phyloP scores from a whole-genome alignment of 352 stramenopile species.

The Saprolegnia parasitica region DNA sequence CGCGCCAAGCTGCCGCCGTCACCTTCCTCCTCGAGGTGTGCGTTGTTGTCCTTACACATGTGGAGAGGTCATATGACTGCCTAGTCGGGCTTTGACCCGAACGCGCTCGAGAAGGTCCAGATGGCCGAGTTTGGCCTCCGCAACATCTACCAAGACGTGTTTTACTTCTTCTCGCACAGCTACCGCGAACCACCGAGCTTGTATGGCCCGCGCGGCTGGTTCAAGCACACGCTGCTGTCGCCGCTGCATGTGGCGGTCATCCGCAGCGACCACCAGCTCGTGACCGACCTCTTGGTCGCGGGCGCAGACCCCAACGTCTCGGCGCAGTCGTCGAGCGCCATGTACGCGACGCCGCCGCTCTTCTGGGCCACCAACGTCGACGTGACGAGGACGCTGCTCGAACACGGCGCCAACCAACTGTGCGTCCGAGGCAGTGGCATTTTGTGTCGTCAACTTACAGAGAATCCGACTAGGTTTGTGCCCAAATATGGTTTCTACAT shows the following conservation, averaged over 20 bases:
- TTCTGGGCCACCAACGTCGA: conserved; percentile 67
- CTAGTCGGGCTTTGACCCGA: conserved; percentile 18
- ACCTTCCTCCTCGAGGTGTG: conserved; percentile 1
- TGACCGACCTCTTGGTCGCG: conserved; percentile 52
- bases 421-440: too few relatives aligned
- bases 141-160: conserved; percentile 14
- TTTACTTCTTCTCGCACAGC: conserved; percentile 20
- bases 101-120: conserved; percentile 22
- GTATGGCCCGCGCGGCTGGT: conserved; percentile 29
- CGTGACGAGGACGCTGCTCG: conserved; percentile 53
- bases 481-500: conserved; percentile 57
- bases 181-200: background rate
- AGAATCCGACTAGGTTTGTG: too few relatives aligned
- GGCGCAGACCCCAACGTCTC: conserved; percentile 56
- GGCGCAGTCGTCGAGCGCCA: conserved; percentile 59
- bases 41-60: too few relatives aligned
- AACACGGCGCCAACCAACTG: conserved; percentile 62
- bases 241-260: conserved; percentile 64
- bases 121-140: conserved; percentile 7
- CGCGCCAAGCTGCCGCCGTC: background rate
- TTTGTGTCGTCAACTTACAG: too few relatives aligned
- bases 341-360: conserved; percentile 55
- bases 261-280: conserved; percentile 50
- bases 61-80: background rate
- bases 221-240: conserved; percentile 63